Conservation (phyloP, 2,329 filamentous ascomycete species). For the Drechslerella coelobrocha region DNA sequence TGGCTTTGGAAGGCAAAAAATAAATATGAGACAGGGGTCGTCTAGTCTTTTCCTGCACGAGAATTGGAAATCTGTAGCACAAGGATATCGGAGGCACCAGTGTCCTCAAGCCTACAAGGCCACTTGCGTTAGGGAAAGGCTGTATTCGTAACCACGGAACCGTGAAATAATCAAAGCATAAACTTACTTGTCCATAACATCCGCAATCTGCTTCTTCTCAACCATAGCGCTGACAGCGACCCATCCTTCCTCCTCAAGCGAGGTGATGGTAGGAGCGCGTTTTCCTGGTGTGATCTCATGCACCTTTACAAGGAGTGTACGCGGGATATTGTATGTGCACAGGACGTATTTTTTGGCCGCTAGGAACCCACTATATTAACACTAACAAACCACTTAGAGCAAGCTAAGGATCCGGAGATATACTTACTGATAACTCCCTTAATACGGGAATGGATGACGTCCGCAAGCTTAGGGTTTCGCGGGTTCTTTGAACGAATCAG, state of each 20-base stretch:
- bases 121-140: no score
- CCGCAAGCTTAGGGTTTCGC: conserved; percentile 78
- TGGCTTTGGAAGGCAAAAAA: not conserved
- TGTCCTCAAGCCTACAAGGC: conserved; percentile 58
- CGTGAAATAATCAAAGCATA: not conserved
- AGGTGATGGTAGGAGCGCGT: conserved; percentile 88
- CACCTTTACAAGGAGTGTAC: conserved; percentile 70
- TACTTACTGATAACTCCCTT: conserved; percentile 81
- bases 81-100: conserved; percentile 83
- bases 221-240: conserved; percentile 96
- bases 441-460: conserved; percentile 85
- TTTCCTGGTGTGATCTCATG: conserved; percentile 87
- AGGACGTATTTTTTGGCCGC: conserved; percentile 90
- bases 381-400: conserved; percentile 30
- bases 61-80: conserved; percentile 87
- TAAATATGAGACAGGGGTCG: not conserved
- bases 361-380: conserved; percentile 54
- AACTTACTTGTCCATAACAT: conserved; percentile 76
- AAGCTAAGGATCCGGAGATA: not conserved
- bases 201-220: conserved; percentile 81
- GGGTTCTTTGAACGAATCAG: conserved; percentile 89
- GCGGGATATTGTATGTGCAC: conserved; percentile 93
- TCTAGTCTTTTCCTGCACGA: conserved; percentile 57
- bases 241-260: conserved; percentile 87
- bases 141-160: not conserved